phyloP scores from a whole-genome alignment of 2,329 filamentous ascomycete genomes.

The Ustilaginoidea virens region DNA sequence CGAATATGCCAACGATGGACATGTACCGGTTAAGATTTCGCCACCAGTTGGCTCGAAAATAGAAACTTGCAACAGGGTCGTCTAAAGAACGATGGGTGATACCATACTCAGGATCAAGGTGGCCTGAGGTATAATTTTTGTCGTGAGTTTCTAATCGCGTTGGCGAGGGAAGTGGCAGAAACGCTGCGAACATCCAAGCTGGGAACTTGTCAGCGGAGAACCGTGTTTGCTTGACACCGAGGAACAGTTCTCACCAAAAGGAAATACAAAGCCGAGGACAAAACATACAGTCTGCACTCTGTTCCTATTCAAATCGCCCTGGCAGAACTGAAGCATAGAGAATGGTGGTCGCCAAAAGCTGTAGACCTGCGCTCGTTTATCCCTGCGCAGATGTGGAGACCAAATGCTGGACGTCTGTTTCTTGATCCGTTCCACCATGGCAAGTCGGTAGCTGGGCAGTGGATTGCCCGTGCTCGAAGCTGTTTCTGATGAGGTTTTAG shows the following conservation, averaged over 20 bases:
- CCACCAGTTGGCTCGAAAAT: slow-evolving; percentile 43
- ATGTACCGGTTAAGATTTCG: slow-evolving; percentile 42
- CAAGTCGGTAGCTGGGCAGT: slow-evolving; percentile 16
- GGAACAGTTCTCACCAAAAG: slow-evolving; percentile 38
- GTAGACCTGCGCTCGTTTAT: slow-evolving; percentile 40
- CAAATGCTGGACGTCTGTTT: slow-evolving; percentile 48
- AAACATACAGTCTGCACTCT: slow-evolving; percentile 66
- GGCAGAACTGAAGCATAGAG: slow-evolving; percentile 46
- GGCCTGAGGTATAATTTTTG: slow-evolving; percentile 23
- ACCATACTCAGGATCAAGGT: slow-evolving; percentile 21
- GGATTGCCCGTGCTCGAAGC: slow-evolving; percentile 11
- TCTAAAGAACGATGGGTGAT: slow-evolving; percentile 18
- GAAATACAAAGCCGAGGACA: slow-evolving; percentile 62
- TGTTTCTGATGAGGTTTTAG: no score
- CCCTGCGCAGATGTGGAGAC: slow-evolving; percentile 56
- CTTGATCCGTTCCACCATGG: slow-evolving; percentile 15
- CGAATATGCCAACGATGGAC: slow-evolving; percentile 38
- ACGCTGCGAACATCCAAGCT: slow-evolving; percentile 70
- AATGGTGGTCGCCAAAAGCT: slow-evolving; percentile 64
- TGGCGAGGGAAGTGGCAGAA: slow-evolving; percentile 53
- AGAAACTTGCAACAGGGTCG: slow-evolving; percentile 28
- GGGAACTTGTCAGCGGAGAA: slow-evolving; percentile 10
- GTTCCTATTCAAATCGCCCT: slow-evolving; percentile 45
- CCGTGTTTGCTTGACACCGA: slow-evolving; percentile 2
- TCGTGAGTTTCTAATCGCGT: slow-evolving; percentile 37